phyloP scores from a whole-genome alignment of 164 flowering plant species.

The Tetracentron sinense region DNA sequence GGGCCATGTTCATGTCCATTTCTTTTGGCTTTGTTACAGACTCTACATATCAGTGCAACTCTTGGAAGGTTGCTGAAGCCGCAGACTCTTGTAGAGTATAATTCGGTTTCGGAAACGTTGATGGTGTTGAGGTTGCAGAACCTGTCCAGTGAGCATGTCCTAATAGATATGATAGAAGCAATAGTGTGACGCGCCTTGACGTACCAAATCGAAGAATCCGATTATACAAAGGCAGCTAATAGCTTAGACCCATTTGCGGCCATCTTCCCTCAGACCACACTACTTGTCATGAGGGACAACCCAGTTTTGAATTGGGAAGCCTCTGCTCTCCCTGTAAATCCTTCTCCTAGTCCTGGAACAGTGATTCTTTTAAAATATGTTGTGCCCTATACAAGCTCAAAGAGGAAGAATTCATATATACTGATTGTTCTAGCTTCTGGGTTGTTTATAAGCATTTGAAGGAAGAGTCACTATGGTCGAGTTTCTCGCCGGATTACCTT shows the following conservation, averaged over 20 bases:
- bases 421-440: slow-evolving; percentile 15
- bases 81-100: too few relatives aligned
- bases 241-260: slow-evolving; percentile 22
- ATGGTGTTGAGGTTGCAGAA: too few relatives aligned
- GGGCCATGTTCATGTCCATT: too few relatives aligned
- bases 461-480: slow-evolving; percentile 22
- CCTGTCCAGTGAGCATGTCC: too few relatives aligned
- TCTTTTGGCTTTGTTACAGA: too few relatives aligned
- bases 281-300: slow-evolving; percentile 20
- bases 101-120: too few relatives aligned
- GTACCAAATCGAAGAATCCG: too few relatives aligned
- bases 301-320: slow-evolving; percentile 25
- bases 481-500: slow-evolving; percentile 43
- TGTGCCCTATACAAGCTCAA: background rate
- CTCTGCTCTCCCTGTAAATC: slow-evolving; percentile 1
- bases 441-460: slow-evolving; percentile 10
- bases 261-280: slow-evolving; percentile 35
- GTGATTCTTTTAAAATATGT: slow-evolving; percentile 17
- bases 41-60: too few relatives aligned
- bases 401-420: slow-evolving; percentile 5
- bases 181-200: too few relatives aligned
- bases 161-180: too few relatives aligned
- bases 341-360: slow-evolving; percentile 21
- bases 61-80: too few relatives aligned
- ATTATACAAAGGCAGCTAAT: slow-evolving; percentile 37